Evolutionary conservation across 2,329 filamentous ascomycete genomes (phyloP).

Genomic region (Bipolaris zeicola): DNA sequence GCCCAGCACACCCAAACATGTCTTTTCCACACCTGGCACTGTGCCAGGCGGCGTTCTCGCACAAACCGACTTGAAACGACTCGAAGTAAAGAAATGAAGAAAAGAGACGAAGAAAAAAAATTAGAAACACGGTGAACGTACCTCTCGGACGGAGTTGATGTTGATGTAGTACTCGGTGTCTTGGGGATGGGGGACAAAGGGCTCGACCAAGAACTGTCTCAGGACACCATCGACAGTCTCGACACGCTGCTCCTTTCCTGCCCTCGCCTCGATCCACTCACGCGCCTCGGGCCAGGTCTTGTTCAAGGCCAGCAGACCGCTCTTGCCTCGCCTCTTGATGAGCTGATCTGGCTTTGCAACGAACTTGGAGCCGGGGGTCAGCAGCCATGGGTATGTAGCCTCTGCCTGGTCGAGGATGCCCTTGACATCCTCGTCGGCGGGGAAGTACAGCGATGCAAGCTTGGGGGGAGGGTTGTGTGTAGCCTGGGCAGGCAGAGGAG

Average conservation of each 20-base stretch:
- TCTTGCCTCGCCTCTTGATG: constrained; percentile 99
- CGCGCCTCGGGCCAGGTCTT: constrained; percentile 95
- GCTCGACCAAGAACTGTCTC: constrained; percentile 96
- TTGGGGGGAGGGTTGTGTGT: constrained; percentile 93
- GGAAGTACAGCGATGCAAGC: constrained; percentile 91
- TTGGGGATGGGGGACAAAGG: constrained; percentile 93
- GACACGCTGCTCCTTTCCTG: constrained; percentile 89
- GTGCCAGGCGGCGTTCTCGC: constrained; percentile 1
- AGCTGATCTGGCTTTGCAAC: constrained; percentile 99
- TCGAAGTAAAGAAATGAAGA: neutral
- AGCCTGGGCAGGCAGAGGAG: constrained; percentile 79
- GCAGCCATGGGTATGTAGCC: constrained; percentile 94
- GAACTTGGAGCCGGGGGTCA: constrained; percentile 82
- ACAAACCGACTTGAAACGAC: constrained; percentile 9
- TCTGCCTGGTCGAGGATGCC: constrained; percentile 93
- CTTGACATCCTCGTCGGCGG: constrained; percentile 81
- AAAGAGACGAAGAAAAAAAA: constrained; percentile 7
- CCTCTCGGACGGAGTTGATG: constrained; percentile 99
- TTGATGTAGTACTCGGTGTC: constrained; percentile 99
- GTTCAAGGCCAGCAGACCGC: constrained; percentile 92
- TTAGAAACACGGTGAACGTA: constrained; percentile 61
- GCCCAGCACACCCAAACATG: constrained; percentile 19
- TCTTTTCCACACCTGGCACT: constrained; percentile 8
- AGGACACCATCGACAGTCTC: constrained; percentile 88
- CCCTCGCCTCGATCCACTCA: constrained; percentile 90